Evolutionary conservation across 2,329 filamentous ascomycete genomes (phyloP).

Genomic region (Pyricularia pennisetigena): DNA sequence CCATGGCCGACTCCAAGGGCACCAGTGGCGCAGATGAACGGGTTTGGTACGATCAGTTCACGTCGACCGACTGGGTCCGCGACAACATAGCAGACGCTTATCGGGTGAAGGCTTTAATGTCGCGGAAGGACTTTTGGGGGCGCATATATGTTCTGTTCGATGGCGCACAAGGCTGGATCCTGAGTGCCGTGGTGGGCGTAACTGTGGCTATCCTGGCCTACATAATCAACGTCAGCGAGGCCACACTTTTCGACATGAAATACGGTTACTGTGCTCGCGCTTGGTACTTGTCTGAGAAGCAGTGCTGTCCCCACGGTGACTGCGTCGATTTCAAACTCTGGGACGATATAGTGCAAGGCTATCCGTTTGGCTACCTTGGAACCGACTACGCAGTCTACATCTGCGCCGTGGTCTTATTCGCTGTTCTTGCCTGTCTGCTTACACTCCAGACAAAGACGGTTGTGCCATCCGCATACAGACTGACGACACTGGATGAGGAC

Average conservation of each 20-base stretch:
- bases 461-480: conserved; percentile 77
- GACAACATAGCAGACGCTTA: conserved; percentile 93
- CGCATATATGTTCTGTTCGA: conserved; percentile 69
- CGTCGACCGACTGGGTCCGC: conserved; percentile 95
- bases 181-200: conserved; percentile 83
- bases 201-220: conserved; percentile 82
- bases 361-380: conserved; percentile 40
- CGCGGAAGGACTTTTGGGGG: conserved; percentile 77
- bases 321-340: conserved; percentile 49
- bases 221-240: conserved; percentile 78
- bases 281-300: conserved; percentile 68
- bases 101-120: conserved; percentile 73
- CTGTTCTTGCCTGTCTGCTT: conserved; percentile 64
- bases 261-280: conserved; percentile 67
- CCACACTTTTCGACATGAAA: conserved; percentile 81
- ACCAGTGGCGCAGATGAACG: conserved; percentile 65
- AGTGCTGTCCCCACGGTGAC: conserved; percentile 43
- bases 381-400: conserved; percentile 75
- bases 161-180: conserved; percentile 84
- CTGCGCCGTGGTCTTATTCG: conserved; percentile 57
- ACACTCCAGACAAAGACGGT: conserved; percentile 89
- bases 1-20: conserved; percentile 51
- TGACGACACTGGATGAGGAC: conserved; percentile 88
- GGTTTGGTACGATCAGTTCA: conserved; percentile 98
- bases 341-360: conserved; percentile 37